Conservation (phyloP, 2,329 filamentous ascomycete genomes). For the Verticillium longisporum region DNA sequence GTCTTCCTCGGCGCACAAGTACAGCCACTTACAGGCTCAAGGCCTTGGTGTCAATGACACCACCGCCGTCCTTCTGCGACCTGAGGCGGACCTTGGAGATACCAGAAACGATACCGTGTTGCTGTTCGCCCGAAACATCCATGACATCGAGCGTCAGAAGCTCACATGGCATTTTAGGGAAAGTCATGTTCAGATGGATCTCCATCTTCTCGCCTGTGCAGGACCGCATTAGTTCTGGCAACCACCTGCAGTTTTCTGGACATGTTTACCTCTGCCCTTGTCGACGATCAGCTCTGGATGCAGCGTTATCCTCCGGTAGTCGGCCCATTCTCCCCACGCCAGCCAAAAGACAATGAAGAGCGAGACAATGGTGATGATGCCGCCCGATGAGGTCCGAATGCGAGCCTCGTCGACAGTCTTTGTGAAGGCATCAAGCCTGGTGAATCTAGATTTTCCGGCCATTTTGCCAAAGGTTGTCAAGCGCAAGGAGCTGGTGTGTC, state of each 20-base stretch:
- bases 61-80: slow-evolving; percentile 66
- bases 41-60: slow-evolving; percentile 62
- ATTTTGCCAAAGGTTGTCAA: slow-evolving; percentile 37
- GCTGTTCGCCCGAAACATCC: slow-evolving; percentile 96
- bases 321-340: slow-evolving; percentile 90
- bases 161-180: slow-evolving; percentile 85
- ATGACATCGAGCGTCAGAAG: slow-evolving; percentile 95
- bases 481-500: background rate
- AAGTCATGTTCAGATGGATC: slow-evolving; percentile 95
- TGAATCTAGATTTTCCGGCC: slow-evolving; percentile 90
- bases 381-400: slow-evolving; percentile 90
- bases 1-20: background rate
- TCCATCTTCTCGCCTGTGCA: slow-evolving; percentile 88
- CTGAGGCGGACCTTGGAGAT: slow-evolving; percentile 83
- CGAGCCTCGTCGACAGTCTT: slow-evolving; percentile 98
- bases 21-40: slow-evolving; percentile 56
- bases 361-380: slow-evolving; percentile 88
- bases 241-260: background rate
- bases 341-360: slow-evolving; percentile 83
- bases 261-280: slow-evolving; percentile 74
- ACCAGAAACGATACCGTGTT: slow-evolving; percentile 88
- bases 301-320: slow-evolving; percentile 80
- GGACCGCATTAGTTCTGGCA: slow-evolving; percentile 1
- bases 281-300: slow-evolving; percentile 93
- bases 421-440: slow-evolving; percentile 94